These are phyloP conservation scores for Metschnikowia peoriensis DNA, from an alignment of 805 yeast species.

Conservation along the genomic window DNA sequence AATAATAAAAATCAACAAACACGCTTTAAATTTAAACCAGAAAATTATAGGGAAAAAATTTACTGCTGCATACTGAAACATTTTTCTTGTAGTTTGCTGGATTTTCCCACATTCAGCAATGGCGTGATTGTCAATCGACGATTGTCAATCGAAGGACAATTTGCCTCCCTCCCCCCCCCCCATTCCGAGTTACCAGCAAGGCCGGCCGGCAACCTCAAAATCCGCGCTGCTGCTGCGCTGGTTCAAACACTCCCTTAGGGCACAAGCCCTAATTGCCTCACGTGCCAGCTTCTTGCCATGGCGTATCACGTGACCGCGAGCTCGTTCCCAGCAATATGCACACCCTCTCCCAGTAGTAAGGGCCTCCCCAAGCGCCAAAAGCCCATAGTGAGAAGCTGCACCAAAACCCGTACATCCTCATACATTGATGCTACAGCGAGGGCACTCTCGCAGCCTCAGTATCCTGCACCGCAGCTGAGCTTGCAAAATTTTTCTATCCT, in stretches of 20 bases:
- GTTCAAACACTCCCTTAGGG: neutral
- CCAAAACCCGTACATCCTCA: conserved; percentile 13
- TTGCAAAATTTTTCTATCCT: conserved; percentile 16
- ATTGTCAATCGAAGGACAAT: no score
- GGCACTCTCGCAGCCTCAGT: neutral
- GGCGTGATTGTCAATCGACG: no score
- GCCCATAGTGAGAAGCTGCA: neutral
- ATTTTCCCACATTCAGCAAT: no score
- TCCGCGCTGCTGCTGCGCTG: no score
- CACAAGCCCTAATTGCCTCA: neutral
- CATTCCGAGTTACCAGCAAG: no score
- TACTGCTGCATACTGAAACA: no score
- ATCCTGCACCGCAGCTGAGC: conserved; percentile 13
- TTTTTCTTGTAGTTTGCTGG: no score
- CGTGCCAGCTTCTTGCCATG: neutral
- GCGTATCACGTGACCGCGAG: neutral
- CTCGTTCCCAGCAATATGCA: neutral
- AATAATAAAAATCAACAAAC: no score
- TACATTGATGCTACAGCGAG: neutral
- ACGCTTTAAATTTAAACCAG: no score
- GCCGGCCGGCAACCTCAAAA: no score
- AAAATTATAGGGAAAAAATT: no score
- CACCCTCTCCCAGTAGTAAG: neutral
- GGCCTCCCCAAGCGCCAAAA: neutral
- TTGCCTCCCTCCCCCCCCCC: no score